These are phyloP conservation scores for Neofusicoccum kwambonambiense DNA, from an alignment of 2,329 filamentous ascomycete genomes.

Conservation along the genomic window DNA sequence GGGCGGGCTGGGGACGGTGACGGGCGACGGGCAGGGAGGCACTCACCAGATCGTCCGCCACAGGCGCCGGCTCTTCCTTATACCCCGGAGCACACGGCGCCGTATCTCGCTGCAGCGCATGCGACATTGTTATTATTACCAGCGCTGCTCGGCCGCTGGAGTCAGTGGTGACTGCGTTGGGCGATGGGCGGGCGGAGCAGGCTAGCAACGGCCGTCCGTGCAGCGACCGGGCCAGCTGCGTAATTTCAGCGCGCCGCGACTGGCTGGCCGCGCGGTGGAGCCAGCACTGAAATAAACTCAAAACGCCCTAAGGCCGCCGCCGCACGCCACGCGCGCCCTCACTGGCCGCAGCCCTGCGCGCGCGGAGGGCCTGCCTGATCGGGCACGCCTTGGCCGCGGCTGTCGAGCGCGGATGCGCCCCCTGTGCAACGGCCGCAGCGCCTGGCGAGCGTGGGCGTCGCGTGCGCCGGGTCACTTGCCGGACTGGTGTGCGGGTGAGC, in stretches of 20 bases:
- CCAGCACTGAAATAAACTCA: slow-evolving; percentile 21
- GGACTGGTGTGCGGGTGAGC: slow-evolving; percentile 8
- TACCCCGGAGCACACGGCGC: slow-evolving; percentile 35
- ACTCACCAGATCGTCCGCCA: slow-evolving; percentile 45
- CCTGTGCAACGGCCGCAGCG: slow-evolving; percentile 15
- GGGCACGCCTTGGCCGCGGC: neutral
- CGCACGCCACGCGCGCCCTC: slow-evolving; percentile 17
- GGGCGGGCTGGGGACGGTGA: slow-evolving; percentile 20
- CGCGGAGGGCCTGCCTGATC: slow-evolving; percentile 15
- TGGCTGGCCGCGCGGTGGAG: slow-evolving; percentile 11
- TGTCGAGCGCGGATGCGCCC: slow-evolving; percentile 4
- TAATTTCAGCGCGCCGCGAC: slow-evolving; percentile 12
- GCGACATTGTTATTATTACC: slow-evolving; percentile 43
- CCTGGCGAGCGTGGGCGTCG: slow-evolving; percentile 14
- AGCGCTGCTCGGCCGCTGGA: slow-evolving; percentile 22
- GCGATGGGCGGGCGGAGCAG: slow-evolving; percentile 25
- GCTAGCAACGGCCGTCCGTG: slow-evolving; percentile 30
- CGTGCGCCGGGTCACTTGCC: slow-evolving; percentile 14
- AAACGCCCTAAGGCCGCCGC: slow-evolving; percentile 22
- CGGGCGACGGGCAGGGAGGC: slow-evolving; percentile 30
- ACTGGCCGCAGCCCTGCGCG: slow-evolving; percentile 13
- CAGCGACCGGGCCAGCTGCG: slow-evolving; percentile 17
- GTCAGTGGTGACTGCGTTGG: slow-evolving; percentile 23
- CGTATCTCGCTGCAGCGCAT: slow-evolving; percentile 28
- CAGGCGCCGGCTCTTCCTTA: slow-evolving; percentile 46